Conservation (phyloP, 768 basidiomycete species). For the Mycena epipterygia region DNA sequence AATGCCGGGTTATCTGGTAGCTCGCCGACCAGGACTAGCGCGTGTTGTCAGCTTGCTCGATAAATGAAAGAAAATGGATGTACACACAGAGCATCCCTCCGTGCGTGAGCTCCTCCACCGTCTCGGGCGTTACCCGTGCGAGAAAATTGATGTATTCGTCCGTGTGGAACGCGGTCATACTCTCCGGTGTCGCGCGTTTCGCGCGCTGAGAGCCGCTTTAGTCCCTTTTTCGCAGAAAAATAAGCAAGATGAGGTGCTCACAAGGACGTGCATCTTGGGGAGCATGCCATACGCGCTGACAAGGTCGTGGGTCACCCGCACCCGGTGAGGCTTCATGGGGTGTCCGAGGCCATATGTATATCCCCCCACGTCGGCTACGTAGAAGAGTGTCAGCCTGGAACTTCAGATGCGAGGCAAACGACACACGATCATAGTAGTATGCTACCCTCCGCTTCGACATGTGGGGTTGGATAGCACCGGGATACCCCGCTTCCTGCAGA, state of each 20-base stretch:
- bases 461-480: no score
- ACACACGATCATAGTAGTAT: constrained; percentile 84
- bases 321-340: constrained; percentile 97
- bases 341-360: constrained; percentile 91
- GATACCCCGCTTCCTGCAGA: no score
- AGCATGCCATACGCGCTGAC: constrained; percentile 93
- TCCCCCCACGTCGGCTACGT: constrained; percentile 74
- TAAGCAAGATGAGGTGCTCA: constrained; percentile 52
- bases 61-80: not conserved
- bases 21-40: constrained; percentile 77
- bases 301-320: constrained; percentile 93
- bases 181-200: constrained; percentile 77
- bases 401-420: not conserved
- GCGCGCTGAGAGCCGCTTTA: not conserved
- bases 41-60: constrained; percentile 47
- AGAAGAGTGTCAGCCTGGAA: constrained; percentile 3
- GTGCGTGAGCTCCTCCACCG: constrained; percentile 87
- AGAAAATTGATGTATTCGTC: constrained; percentile 98
- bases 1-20: constrained; percentile 90
- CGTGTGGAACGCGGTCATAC: constrained; percentile 96
- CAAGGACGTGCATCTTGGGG: constrained; percentile 93
- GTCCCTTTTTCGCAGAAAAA: not conserved
- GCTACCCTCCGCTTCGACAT: constrained; percentile 84
- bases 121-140: constrained; percentile 91
- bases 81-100: constrained; percentile 87